These are phyloP conservation scores for Amaranthus hypochondriacus DNA, from an alignment of 148 eudicot species.

Conservation along the genomic window DNA sequence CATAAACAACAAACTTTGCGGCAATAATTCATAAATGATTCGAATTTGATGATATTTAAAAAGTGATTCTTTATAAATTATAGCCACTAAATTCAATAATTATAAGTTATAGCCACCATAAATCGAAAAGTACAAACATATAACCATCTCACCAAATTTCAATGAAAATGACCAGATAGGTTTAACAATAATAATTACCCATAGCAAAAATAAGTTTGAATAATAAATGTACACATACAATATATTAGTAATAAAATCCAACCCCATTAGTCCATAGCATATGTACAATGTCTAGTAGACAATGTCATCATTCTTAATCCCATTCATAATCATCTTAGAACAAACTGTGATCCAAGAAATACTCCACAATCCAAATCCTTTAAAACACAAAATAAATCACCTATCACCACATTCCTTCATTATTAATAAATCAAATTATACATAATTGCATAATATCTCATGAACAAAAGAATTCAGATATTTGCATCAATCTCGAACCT, in stretches of 20 bases:
- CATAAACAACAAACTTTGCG: no score
- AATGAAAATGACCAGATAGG: no score
- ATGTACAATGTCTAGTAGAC: slow-evolving; percentile 11
- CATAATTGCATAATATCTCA: slow-evolving; percentile 15
- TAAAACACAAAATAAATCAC: slow-evolving; percentile 7
- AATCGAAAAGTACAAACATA: no score
- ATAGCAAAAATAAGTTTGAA: neutral
- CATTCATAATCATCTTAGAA: slow-evolving; percentile 4
- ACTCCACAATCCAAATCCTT: neutral
- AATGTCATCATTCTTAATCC: neutral
- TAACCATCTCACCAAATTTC: no score
- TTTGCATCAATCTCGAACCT: neutral
- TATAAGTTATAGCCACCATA: no score
- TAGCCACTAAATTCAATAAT: no score
- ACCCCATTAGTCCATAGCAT: slow-evolving; percentile 15
- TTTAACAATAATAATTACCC: no score
- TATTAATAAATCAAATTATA: slow-evolving; percentile 19
- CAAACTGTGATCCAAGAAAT: neutral
- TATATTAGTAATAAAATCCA: neutral
- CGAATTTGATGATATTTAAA: no score
- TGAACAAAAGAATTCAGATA: slow-evolving; percentile 3
- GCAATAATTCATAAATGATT: no score
- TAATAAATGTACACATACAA: neutral
- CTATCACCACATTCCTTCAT: slow-evolving; percentile 1
- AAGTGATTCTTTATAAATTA: no score